Base-by-base conservation (phyloP, 1,284 basidiomycete species). In the Trametes polyzona region DNA sequence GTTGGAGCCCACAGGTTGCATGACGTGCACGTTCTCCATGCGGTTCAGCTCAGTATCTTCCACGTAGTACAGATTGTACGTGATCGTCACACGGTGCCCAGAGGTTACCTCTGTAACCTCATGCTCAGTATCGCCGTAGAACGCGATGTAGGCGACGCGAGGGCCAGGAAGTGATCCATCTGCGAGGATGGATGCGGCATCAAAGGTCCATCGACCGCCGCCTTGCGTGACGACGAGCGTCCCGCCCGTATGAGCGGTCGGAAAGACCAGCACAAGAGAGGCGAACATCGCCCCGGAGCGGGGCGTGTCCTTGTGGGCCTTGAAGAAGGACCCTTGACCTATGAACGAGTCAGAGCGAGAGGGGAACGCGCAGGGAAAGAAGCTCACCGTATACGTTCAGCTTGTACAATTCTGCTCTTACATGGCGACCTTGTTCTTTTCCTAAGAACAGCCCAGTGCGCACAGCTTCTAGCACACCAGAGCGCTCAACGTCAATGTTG, bases 101-200 rank as follows among this genome's bases (percentile, higher is more conserved):
- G 70, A 69, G 2, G 55, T 66, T 3, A 82, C 76, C 0, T 65
- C 67, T 0, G 65, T 36, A 5, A 82, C 75, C 58, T 80, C 78
- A 58, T 81, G 76, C 57, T 77, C 76, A 52, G 78, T 72, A 64
- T 80, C 76, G 52, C 75, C 72, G 68, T 68, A 78, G 62, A 80
- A 76, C 0, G 73, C 73, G 33, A 70, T 62, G 53, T 71, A 79
- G 1, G 69, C 71, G 16, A 76, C 53, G 17, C 56, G 57, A 4
- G 55, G 52, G 11, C 36, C 29, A 10, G 42, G 9, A 2, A 26
- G 11, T 0, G n/a, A n/a, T n/a, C n/a, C n/a, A n/a, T 16, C 10
- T 0, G 58, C 35, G 1, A 71, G 52, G 23, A 67, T 53, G 4
- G 47, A 6, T 2, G 68, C 64, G 10, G 73, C 69, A 55, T 78